Base-by-base conservation (phyloP, 257 asterid genomes). In the Solanum ossicruentum region DNA sequence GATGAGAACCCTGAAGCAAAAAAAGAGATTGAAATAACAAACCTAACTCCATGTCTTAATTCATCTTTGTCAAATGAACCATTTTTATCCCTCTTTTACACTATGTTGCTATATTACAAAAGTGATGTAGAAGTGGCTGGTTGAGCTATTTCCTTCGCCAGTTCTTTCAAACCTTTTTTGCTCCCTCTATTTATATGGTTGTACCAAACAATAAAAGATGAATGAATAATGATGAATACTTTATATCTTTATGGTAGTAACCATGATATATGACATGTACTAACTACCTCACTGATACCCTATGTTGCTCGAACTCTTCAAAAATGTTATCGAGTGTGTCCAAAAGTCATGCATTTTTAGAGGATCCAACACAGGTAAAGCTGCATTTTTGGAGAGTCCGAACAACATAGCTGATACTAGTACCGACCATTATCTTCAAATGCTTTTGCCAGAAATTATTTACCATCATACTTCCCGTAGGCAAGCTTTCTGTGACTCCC, bases 401-500 rank as follows among this genome's bases (percentile, higher is more conserved):
- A 4, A 12, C 15, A 4, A 58, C 28, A 58, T 58, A 20, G 28
- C 7, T 18, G 78, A 72, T n/a, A 18, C 0, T 6, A 41, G 56
- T 71, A 43, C 3, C 32, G 6, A 20, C 18, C 32, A 71, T 71
- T 55, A 71, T 43, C 55, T 71, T 71, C 12, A 72, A 3, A 72
- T 3, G 39, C 7, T 12, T 72, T 65, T 72, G n/a, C 80, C 20
- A 71, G 13, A 18, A 9, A 45, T 75, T 75, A 75, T 79, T 65
- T 91, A 91, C 96, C 93, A 90, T 63, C 4, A 9, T 0, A 87
- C 93, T 93, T 28, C 89, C 75, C 6, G 87, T 54, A 36, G 91
- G 87, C 80, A 92, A 73, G 79, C 82, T 79, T 86, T 92, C 93
- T 56, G 80, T 71, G 26, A 73, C 82, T 26, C 89, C 94, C 86